Evolutionary conservation across 371 early-diverging fungal genomes (phyloP).

Genomic region (Fennellomyces sp.): DNA sequence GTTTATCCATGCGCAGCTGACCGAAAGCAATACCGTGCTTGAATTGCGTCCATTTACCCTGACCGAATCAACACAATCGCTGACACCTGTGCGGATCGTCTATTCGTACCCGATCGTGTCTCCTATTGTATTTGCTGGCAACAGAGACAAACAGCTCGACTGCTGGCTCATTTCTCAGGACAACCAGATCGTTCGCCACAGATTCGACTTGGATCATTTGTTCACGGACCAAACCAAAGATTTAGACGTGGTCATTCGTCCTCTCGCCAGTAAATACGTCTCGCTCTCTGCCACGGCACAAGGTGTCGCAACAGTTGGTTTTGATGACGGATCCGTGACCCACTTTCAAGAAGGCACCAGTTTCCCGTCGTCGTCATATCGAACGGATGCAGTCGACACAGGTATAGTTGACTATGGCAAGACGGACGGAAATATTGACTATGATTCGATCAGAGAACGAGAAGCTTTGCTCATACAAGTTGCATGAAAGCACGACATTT

Average conservation of each 20-base stretch:
- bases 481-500: conserved; percentile 1
- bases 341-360: conserved; percentile 11
- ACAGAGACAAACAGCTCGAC: neutral
- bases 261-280: neutral
- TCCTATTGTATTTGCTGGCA: conserved; percentile 4
- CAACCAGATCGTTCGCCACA: conserved; percentile 9
- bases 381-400: neutral
- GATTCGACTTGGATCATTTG: neutral
- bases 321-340: conserved; percentile 4
- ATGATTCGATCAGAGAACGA: neutral
- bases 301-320: conserved; percentile 10
- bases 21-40: conserved; percentile 4
- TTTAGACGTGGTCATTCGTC: neutral
- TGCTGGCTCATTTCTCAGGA: conserved; percentile 12
- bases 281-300: conserved; percentile 7
- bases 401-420: neutral
- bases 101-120: conserved; percentile 5
- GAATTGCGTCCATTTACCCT: conserved; percentile 8
- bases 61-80: neutral
- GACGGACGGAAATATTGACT: too few relatives aligned
- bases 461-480: conserved; percentile 1
- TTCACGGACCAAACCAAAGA: neutral
- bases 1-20: conserved; percentile 7
- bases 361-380: neutral
- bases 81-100: neutral